Evolutionary conservation across 176 grass and related monocot species (phyloP).

Genomic region (Oryza australiensis): DNA sequence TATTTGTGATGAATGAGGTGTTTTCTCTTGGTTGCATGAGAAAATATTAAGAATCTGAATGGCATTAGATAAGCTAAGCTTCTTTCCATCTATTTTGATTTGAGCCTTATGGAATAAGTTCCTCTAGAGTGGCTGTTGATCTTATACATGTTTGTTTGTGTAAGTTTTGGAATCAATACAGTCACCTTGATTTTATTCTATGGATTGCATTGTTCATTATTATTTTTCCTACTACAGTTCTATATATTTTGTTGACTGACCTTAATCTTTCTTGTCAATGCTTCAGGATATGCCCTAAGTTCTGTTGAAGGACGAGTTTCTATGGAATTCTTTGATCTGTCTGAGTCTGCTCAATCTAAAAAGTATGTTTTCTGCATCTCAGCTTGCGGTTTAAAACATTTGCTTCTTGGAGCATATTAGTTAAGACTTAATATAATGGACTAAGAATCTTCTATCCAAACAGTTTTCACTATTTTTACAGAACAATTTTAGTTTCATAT

Average conservation of each 20-base stretch:
- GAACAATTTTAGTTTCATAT: not conserved
- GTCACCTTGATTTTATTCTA: not conserved
- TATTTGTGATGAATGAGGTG: not conserved
- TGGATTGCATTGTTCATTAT: not conserved
- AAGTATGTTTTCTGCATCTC: constrained; percentile 63
- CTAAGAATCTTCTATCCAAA: not conserved
- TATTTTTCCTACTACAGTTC: not conserved
- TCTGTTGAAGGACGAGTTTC: constrained; percentile 93
- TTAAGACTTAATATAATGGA: not conserved
- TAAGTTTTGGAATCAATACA: not conserved
- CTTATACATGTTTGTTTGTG: not conserved
- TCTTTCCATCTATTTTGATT: not conserved
- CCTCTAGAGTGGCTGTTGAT: not conserved
- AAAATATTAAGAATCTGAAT: not conserved
- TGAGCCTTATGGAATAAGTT: not conserved
- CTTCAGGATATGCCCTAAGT: constrained; percentile 91
- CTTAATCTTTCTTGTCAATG: constrained; percentile 24
- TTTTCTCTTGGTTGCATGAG: not conserved
- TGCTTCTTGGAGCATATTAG: not conserved
- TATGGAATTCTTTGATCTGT: constrained; percentile 97
- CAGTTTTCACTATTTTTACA: not conserved
- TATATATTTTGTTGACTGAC: not conserved
- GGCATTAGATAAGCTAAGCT: not conserved
- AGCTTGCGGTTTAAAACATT: not conserved
- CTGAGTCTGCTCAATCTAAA: constrained; percentile 85